These are phyloP conservation scores for Corynespora cassiicola DNA, from an alignment of 2,329 filamentous ascomycete species.

Conservation along the genomic window DNA sequence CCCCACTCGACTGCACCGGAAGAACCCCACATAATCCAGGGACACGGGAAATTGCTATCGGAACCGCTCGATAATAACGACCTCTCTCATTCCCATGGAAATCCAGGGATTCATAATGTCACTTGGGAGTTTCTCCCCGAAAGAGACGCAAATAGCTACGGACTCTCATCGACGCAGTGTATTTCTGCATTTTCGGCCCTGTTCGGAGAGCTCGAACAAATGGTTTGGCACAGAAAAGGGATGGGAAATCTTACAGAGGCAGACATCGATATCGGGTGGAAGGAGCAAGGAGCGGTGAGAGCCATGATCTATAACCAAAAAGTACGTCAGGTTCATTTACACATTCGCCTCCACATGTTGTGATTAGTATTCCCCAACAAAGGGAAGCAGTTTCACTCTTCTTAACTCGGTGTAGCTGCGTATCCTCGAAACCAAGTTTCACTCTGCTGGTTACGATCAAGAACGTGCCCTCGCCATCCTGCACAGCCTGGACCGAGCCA, in stretches of 20 bases:
- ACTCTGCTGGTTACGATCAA: conserved; percentile 22
- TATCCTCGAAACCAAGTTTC: conserved; percentile 32
- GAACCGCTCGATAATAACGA: too few species aligned
- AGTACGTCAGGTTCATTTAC: conserved; percentile 19
- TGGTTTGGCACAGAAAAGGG: conserved; percentile 13
- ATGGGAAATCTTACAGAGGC: conserved; percentile 17
- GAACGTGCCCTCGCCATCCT: conserved; percentile 53
- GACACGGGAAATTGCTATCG: too few species aligned
- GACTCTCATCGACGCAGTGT: conserved; percentile 22
- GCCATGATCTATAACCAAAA: conserved; percentile 38
- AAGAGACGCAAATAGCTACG: too few species aligned
- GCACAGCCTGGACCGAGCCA: conserved; percentile 60
- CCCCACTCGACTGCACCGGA: too few species aligned
- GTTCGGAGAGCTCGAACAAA: conserved; percentile 29
- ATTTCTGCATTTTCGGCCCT: conserved; percentile 24
- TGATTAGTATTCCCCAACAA: too few species aligned
- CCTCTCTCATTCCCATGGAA: too few species aligned
- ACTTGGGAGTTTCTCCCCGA: too few species aligned
- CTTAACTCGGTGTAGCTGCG: conserved; percentile 31
- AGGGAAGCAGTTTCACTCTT: too few species aligned
- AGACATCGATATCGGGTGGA: conserved; percentile 30
- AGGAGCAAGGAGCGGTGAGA: conserved; percentile 21
- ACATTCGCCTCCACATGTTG: background rate
- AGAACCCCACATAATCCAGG: too few species aligned
- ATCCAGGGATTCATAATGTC: too few species aligned